Conservation (phyloP, 164 flowering plant genomes). For the Cinnamomum micranthum region DNA sequence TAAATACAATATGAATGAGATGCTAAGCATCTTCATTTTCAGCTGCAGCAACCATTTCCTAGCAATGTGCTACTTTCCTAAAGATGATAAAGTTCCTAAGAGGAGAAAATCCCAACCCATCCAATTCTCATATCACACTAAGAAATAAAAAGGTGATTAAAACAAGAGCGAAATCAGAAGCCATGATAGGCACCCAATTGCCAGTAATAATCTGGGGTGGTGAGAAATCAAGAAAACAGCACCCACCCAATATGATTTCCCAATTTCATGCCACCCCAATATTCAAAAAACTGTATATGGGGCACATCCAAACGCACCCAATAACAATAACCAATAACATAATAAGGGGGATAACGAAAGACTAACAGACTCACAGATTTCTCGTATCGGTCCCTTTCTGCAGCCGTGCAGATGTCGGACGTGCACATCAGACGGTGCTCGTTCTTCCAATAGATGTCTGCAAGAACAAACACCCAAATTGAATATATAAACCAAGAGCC, state of each 20-base stretch:
- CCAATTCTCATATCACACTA: too few relatives aligned
- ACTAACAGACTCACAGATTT: constrained; percentile 53
- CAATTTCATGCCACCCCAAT: neutral
- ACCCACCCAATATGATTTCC: neutral
- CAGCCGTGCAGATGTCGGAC: constrained; percentile 77
- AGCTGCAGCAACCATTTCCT: too few relatives aligned
- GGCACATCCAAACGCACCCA: neutral
- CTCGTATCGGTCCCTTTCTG: constrained; percentile 93
- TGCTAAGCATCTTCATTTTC: too few relatives aligned
- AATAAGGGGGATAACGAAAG: neutral
- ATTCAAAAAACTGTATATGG: too few relatives aligned
- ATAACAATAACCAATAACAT: neutral
- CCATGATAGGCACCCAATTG: too few relatives aligned
- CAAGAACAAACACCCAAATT: neutral
- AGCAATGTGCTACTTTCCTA: too few relatives aligned
- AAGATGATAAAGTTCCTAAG: too few relatives aligned
- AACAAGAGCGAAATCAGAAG: too few relatives aligned
- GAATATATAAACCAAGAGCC: neutral
- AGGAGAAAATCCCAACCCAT: too few relatives aligned
- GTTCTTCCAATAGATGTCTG: constrained; percentile 93
- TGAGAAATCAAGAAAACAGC: neutral
- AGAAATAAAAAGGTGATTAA: too few relatives aligned
- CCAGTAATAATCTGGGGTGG: too few relatives aligned
- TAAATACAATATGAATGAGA: too few relatives aligned
- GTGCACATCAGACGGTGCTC: constrained; percentile 87